Evolutionary conservation across 495 filamentous ascomycete genomes (phyloP).

Genomic region (Trichocladium antarcticum): DNA sequence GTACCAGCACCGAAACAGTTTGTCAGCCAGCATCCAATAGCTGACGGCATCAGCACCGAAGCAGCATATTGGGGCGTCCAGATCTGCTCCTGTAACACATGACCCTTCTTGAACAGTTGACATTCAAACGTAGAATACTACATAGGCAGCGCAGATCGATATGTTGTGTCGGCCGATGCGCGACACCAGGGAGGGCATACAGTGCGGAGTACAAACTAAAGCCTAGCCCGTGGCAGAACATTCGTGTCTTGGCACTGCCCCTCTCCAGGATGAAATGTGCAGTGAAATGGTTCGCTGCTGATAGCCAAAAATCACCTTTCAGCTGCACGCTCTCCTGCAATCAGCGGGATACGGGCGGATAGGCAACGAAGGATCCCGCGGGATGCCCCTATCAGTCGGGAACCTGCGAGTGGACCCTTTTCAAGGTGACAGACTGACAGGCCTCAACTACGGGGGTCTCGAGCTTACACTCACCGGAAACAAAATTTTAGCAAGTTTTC

Average conservation of each 20-base stretch:
- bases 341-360: background rate
- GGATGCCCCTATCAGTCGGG: conserved; percentile 1
- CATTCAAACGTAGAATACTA: background rate
- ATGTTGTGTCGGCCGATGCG: background rate
- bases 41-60: too few species aligned
- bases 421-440: too few species aligned
- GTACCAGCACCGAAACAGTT: too few species aligned
- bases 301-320: background rate
- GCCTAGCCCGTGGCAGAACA: background rate
- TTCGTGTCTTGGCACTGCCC: background rate
- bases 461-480: too few species aligned
- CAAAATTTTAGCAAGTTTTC: too few species aligned
- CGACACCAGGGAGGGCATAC: background rate
- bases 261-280: background rate
- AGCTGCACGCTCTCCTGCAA: background rate
- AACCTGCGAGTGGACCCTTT: background rate
- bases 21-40: too few species aligned
- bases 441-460: too few species aligned
- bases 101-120: background rate
- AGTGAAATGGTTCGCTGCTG: background rate
- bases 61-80: too few species aligned
- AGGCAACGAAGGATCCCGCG: conserved; percentile 1
- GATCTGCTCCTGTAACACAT: background rate
- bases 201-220: background rate
- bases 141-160: background rate